Percentiles rank a stretch among this genome's conserved stretches.
phyloP scores from a whole-genome alignment of 805 yeast species.

The Myxozyma melibiosi region DNA sequence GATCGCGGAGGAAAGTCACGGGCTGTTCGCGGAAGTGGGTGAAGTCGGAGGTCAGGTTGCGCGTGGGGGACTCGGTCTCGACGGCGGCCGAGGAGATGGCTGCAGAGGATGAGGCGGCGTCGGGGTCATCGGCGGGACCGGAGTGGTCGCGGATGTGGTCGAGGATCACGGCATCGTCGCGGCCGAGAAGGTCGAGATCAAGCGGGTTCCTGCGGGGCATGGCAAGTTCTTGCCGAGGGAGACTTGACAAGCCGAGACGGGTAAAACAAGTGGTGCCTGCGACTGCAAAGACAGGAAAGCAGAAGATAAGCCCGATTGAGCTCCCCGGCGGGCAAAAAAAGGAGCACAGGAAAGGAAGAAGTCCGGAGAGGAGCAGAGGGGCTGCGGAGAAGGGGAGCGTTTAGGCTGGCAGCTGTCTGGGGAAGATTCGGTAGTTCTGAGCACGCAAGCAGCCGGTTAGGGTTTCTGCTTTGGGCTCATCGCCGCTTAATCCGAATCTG shows the following conservation, averaged over 20 bases:
- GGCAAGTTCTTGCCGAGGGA: not conserved
- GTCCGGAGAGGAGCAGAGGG: no score
- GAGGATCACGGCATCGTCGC: conserved; percentile 25
- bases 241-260: no score
- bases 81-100: not conserved
- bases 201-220: conserved; percentile 14
- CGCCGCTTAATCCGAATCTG: no score
- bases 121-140: not conserved
- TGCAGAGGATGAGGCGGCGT: not conserved
- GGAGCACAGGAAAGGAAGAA: no score
- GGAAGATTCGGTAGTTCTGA: not conserved
- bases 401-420: not conserved
- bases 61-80: conserved; percentile 33
- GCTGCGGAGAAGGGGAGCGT: no score
- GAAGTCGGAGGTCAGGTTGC: conserved; percentile 39
- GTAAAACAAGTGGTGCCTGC: no score
- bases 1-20: conserved; percentile 38
- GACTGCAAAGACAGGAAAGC: no score
- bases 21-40: conserved; percentile 46
- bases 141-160: conserved; percentile 23
- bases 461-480: not conserved
- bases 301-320: no score
- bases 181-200: conserved; percentile 28
- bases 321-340: no score
- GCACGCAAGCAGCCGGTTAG: not conserved